Evolutionary conservation across 1,284 basidiomycete genomes (phyloP), one percentile per base, ranked within the genome.

Genomic region (Cryptococcus sp.): DNA sequence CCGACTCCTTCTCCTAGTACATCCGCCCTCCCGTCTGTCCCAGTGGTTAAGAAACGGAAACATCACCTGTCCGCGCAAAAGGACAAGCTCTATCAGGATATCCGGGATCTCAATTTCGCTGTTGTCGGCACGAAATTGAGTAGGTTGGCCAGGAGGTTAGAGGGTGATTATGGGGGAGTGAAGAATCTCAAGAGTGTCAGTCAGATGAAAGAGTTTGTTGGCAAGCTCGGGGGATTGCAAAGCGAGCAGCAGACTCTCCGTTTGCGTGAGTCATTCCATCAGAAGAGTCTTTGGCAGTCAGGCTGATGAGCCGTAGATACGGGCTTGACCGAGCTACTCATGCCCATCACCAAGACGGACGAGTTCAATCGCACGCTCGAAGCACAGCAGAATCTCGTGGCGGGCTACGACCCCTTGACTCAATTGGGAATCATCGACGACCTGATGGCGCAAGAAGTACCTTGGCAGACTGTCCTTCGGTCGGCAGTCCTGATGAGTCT

Each of bases 331-430:
- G 96, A 99, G 78, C 81, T 91, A 73, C 83, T 99, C 47, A 86
- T 94, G 67, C 86, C 88, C 15, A 81, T 88, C 64, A 98, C 94
- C 1, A 84, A 86, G 56, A 89, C 88, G n/a, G 90, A 95, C 42
- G 82, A 88, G 54, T 99, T 99, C 81, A 93, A 93, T 78, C 89
- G 87, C 71, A 88, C 88, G 20, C 82, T 99, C 11, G 95, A 99
- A 80, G 90, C 96, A 19, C 95, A 99, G 74, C 96, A 99, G 77
- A 98, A 98, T 76, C 83, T 97, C 27, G 85, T 99, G 16, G 91
- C 93, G 0, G 91, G 91, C 1, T 92, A 93, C 73, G 89, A 96
- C 70, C 80, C 88, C 38, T 80, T 85, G 10, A 82, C 83, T 3
- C 93, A 97, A 74, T 82, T 94, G 39, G 80, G 81, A 17, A 85